Evolutionary conservation across 768 basidiomycete genomes (phyloP).

Genomic region (Cystofilobasidium macerans): DNA sequence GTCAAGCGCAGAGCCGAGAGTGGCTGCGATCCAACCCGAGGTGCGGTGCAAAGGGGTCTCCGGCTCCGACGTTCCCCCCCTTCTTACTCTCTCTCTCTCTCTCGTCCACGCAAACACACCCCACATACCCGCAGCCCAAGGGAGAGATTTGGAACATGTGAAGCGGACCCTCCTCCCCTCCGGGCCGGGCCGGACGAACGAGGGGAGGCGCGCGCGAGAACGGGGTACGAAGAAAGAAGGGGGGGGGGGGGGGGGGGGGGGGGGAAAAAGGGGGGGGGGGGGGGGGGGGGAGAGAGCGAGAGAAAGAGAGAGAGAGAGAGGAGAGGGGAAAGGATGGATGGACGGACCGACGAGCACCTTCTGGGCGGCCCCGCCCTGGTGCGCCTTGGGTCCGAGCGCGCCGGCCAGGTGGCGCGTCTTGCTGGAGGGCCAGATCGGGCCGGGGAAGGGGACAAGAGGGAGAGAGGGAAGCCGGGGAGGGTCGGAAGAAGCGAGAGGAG

Average conservation of each 20-base stretch:
- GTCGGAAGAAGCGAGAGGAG: neutral
- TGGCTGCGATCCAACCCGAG: too few relatives aligned
- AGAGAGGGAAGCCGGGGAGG: neutral
- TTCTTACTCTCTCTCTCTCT: too few relatives aligned
- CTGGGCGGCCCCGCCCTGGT: neutral
- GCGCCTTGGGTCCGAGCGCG: neutral
- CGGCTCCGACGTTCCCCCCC: too few relatives aligned
- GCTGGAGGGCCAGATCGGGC: conserved; percentile 12
- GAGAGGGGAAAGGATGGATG: neutral
- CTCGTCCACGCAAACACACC: too few relatives aligned
- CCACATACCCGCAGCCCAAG: too few relatives aligned
- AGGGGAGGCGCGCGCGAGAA: too few relatives aligned
- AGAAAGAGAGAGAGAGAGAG: neutral
- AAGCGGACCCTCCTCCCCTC: too few relatives aligned
- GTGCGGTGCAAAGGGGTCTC: too few relatives aligned
- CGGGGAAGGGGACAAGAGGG: conserved; percentile 5
- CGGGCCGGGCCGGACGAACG: too few relatives aligned
- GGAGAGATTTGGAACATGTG: too few relatives aligned
- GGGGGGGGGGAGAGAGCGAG: too few relatives aligned
- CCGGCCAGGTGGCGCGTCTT: conserved; percentile 32
- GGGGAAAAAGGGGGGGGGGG: neutral
- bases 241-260: neutral
- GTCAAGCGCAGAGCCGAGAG: too few relatives aligned
- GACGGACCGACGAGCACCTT: neutral
- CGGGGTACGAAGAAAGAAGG: conserved; percentile 8